Conservation (phyloP, 257 asterid species). For the Solanum lycopersicoides region DNA sequence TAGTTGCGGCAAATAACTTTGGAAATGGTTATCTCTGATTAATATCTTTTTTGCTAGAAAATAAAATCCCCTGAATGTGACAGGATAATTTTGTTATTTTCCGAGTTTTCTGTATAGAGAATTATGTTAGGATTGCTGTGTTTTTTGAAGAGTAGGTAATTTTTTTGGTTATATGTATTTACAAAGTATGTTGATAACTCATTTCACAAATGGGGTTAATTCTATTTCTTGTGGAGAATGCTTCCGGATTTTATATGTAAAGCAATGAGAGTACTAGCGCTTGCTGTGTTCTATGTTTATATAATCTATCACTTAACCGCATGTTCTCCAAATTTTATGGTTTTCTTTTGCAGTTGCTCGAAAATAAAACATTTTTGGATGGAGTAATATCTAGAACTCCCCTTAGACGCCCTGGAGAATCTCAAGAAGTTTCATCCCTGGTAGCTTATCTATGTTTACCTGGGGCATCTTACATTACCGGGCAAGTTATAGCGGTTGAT, state of each 20-base stretch:
- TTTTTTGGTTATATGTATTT: not conserved
- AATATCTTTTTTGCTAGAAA: not conserved
- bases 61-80: not conserved
- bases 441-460: constrained; percentile 90
- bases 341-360: constrained; percentile 50
- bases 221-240: not conserved
- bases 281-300: not conserved
- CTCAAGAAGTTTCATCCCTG: constrained; percentile 67
- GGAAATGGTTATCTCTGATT: not conserved
- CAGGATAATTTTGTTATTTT: not conserved
- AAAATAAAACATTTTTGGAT: constrained; percentile 47
- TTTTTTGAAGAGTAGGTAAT: not conserved
- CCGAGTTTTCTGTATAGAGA: not conserved
- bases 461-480: constrained; percentile 74
- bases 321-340: not conserved
- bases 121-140: not conserved
- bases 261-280: not conserved
- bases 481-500: constrained; percentile 71
- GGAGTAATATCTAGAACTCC: constrained; percentile 58
- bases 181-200: not conserved
- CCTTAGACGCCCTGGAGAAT: constrained; percentile 67
- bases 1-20: not conserved
- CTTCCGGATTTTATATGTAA: not conserved
- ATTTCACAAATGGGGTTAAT: not conserved
- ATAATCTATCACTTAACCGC: not conserved